Base-by-base conservation (phyloP, 768 basidiomycete species). In the Psilocybe subaeruginosa region DNA sequence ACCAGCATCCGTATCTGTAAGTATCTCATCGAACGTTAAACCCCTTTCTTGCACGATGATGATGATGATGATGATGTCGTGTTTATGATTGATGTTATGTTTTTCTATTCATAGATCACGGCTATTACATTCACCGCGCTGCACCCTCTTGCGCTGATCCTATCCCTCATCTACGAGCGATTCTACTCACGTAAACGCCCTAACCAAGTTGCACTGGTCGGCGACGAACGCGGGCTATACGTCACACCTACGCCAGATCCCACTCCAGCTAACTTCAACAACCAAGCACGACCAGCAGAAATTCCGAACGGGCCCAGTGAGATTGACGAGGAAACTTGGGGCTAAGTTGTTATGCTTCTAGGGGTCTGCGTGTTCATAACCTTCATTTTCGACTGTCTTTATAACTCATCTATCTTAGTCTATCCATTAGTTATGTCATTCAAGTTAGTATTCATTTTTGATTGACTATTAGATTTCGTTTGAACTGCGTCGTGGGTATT, bases 111-210 rank as follows among this genome's bases (percentile, higher is more conserved):
- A n/a, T 37, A 92, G 90, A 78, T 87, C 11, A 80, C 87, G 1
- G 79, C 77, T 0, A 80, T 92, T 33, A 62, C 82, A 29, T 92
- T 90, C 73, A 91, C 90, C 1, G 79, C 80, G 7, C 62, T 92
- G 0, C 88, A 88, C 59, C 91, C 92, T 1, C 73, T 93, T 2
- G 80, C 76, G 2, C 77, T 91, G 35, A 53, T 90, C 5, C 72
- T 75, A 0, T 73, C 83, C 0, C 67, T 78, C 19, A 53, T 85
- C 1, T 86, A 83, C n/a, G 54, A 64, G 27, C 65, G 70, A 30
- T 71, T 52, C 65, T 76, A 35, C 67, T 64, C 16, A 56, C 67
- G 12, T 67, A 68, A 39, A 67, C 73, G 62, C 46, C 62, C 45
- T 3, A 64, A 48, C 8, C 30, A 54, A 6, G 62, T 73, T 17